Base-by-base conservation (phyloP, 2,329 filamentous ascomycete species). In the Chalaropsis thielavioides region DNA sequence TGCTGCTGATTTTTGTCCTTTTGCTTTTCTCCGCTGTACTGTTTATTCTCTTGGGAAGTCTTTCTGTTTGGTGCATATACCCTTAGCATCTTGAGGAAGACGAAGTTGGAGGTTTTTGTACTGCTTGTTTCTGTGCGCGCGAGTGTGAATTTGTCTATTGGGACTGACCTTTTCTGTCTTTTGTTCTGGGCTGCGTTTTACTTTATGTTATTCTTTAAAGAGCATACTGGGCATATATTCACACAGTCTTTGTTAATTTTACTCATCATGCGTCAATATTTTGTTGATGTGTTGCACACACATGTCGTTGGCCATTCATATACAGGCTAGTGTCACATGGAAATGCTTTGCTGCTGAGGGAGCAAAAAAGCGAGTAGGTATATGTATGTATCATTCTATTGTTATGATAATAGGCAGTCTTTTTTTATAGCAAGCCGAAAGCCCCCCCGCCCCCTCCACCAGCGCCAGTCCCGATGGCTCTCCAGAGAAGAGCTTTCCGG, bases 31-130 rank as follows among this genome's bases (percentile, higher is more conserved):
- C 41, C 46, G 40, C 19, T 61, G 59, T 46, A 41, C 40, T n/a
- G 35, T 46, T 61, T 61, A 41, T 61, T 61, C 46, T 51, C 46
- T 51, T 51, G 46, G 46, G 46, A 51, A 51, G 46, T 58, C 54
- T 58, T 17, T 17, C n/a, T 58, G 54, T 31, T n/a, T 31, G 54
- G 54, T 58, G 31, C 54, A 58, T 58, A 58, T 58, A 58, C 54
- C 54, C 54, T 58, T 38, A 58, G 31, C 54, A 35, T 58, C 54
- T 38, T 38, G 27, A 58, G 13, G 27, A 38, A 58, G 54, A 31
- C 54, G 27, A 38, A 35, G 15, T 58, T 35, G 31, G 24, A 27
- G 54, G 31, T 58, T 58, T 46, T 38, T 58, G 54, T 58, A 58
- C 31, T 58, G 24, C 24, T 35, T 31, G 22, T 38, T 35, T 38